A percentile compares a stretch with the other conserved stretches of the same genome.
Conservation (phyloP, 2,329 filamentous ascomycete species). For the Neoscytalidium dimidiatum region DNA sequence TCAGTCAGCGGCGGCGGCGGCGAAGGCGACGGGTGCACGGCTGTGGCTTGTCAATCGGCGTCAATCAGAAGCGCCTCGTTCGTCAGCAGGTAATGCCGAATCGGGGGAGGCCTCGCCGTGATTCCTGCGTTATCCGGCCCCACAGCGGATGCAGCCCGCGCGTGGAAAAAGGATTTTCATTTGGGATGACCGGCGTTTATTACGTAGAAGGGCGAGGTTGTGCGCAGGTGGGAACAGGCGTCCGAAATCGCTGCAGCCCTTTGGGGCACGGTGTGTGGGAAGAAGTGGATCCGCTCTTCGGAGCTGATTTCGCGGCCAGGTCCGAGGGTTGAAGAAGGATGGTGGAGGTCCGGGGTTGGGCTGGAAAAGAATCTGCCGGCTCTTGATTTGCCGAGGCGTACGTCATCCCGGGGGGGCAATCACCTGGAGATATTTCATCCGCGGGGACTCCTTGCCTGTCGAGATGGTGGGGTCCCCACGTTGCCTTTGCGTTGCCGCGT, state of each 20-base stretch:
- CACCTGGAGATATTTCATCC: constrained; percentile 8
- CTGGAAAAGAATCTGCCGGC: constrained; percentile 13
- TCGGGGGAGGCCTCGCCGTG: neutral
- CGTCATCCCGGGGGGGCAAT: neutral
- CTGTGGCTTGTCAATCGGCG: neutral
- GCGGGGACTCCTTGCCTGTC: neutral
- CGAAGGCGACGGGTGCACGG: neutral
- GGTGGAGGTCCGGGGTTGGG: neutral
- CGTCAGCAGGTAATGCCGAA: neutral
- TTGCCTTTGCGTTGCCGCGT: neutral
- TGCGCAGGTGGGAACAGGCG: neutral
- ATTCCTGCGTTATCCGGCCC: neutral
- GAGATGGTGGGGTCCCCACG: constrained; percentile 5
- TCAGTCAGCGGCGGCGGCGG: neutral
- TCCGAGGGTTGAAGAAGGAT: neutral
- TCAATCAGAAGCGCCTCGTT: neutral
- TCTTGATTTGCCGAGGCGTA: constrained; percentile 1
- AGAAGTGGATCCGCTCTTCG: neutral
- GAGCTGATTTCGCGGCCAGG: neutral
- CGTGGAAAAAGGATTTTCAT: constrained; percentile 13
- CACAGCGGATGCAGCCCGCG: neutral
- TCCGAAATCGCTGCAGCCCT: neutral
- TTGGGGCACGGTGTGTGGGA: neutral
- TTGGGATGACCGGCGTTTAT: neutral
- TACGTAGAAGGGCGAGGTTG: neutral